A percentile compares a stretch with the other conserved stretches of the same genome.
phyloP scores from a whole-genome alignment of 371 early-diverging fungal species.

The Mucor mucedo region DNA sequence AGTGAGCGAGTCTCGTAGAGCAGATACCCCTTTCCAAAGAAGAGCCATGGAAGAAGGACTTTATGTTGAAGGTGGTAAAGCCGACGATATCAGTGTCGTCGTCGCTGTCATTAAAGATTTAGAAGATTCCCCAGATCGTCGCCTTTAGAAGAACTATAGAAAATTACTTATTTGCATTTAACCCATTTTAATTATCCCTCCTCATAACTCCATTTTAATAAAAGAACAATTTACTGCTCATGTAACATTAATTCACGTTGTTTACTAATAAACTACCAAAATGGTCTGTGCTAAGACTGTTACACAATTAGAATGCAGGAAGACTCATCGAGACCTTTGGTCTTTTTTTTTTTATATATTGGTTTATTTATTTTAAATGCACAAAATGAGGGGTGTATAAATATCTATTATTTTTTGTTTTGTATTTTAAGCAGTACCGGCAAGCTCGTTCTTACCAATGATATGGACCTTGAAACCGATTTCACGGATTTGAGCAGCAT shows the following conservation, averaged over 20 bases:
- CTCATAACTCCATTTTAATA: background rate
- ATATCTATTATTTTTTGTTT: background rate
- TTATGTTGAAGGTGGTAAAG: slow-evolving; percentile 78
- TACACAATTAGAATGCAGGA: background rate
- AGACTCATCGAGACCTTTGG: background rate
- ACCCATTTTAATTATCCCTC: background rate
- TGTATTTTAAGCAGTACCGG: slow-evolving; percentile 45
- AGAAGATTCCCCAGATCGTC: slow-evolving; percentile 62
- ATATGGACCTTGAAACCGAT: slow-evolving; percentile 88
- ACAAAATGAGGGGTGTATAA: slow-evolving; percentile 5
- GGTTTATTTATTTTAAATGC: slow-evolving; percentile 1
- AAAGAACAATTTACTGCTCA: background rate
- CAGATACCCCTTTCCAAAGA: slow-evolving; percentile 86
- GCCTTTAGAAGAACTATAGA: slow-evolving; percentile 5
- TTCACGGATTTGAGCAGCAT: slow-evolving; percentile 69
- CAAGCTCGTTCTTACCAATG: slow-evolving; percentile 77
- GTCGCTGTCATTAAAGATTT: slow-evolving; percentile 73
- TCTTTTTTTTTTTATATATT: background rate
- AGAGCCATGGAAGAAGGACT: slow-evolving; percentile 80
- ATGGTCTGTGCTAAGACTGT: background rate
- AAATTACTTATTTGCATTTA: slow-evolving; percentile 1
- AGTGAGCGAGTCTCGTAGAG: slow-evolving; percentile 75
- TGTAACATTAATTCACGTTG: background rate
- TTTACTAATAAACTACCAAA: background rate
- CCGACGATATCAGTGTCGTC: slow-evolving; percentile 84